Base-by-base conservation (phyloP, 768 basidiomycete species). In the Lactarius sanguifluus region DNA sequence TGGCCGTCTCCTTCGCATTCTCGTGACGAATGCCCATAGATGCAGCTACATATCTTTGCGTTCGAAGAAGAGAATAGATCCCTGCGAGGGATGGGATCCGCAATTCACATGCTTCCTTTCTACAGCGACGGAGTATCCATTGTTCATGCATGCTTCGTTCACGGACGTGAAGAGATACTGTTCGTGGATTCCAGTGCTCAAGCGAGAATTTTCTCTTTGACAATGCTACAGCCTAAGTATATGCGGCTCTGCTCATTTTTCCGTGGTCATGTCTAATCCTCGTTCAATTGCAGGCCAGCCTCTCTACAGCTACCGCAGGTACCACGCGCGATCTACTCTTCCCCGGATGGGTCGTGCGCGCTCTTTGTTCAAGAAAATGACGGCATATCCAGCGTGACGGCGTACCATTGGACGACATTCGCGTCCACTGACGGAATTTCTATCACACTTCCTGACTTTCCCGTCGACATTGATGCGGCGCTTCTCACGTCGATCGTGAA, bases 371-470 rank as follows among this genome's bases (percentile, higher is more conserved):
- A 78, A n/a, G 28, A 69, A 7, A 38, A 28, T 7, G 32, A 66
- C 0, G 32, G 34, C 18, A 3, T 15, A 0, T 59, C 55, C 6
- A 43, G 57, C 56, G 40, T 82, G 2, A 77, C 74, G 2, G 80
- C 81, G 0, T 85, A 81, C 66, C 86, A 86, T 67, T 85, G 82
- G 82, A 75, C 73, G 9, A 83, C 83, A 0, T 85, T 87, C 66
- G 86, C 85, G 1, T 80, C 82, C 0, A 75, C 78, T 0, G 71
- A 76, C 13, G 85, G 85, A 16, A 81, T 80, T 25, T 18, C 47
- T 1, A 69, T 84, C 1, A 69, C 50, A 52, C 50, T 52, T 28
- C 50, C 50, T 15, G 67, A 69, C 0, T 65, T 75, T 20, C 62
- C 69, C 5, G 55, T 56, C 32, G 18, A 56, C 55, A 50, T 66